Percentiles rank a stretch among this genome's conserved stretches.
Evolutionary conservation across 2,329 filamentous ascomycete species (phyloP).

Genomic region (Furcasterigmium furcatum): DNA sequence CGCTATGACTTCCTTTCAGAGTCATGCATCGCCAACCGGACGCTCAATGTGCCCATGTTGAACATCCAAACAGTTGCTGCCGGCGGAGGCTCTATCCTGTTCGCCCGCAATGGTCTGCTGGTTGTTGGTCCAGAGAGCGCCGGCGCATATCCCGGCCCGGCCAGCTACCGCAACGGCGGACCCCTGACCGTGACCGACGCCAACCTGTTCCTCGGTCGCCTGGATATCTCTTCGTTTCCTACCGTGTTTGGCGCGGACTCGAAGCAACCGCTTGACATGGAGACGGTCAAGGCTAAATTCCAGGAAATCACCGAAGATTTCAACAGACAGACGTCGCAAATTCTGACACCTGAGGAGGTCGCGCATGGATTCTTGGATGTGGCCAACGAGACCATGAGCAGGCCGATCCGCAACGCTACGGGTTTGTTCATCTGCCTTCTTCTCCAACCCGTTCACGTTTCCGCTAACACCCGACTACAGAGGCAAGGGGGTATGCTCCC

Average conservation of each 20-base stretch:
- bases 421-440: no score
- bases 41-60: slow-evolving; percentile 74
- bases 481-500: slow-evolving; percentile 30
- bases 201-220: slow-evolving; percentile 64
- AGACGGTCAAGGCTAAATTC: slow-evolving; percentile 34
- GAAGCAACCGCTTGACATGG: slow-evolving; percentile 46
- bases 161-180: slow-evolving; percentile 69
- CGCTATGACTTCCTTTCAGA: slow-evolving; percentile 54
- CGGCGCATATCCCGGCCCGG: slow-evolving; percentile 67
- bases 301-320: slow-evolving; percentile 32
- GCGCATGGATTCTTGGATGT: slow-evolving; percentile 31
- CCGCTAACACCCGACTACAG: no score
- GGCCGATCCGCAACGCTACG: slow-evolving; percentile 28
- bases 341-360: slow-evolving; percentile 28
- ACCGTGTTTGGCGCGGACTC: slow-evolving; percentile 71
- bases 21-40: slow-evolving; percentile 74
- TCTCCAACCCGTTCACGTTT: no score
- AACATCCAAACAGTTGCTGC: slow-evolving; percentile 74
- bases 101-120: slow-evolving; percentile 70
- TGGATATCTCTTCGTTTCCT: slow-evolving; percentile 62
- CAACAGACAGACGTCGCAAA: slow-evolving; percentile 30
- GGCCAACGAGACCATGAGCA: slow-evolving; percentile 30
- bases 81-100: slow-evolving; percentile 66
- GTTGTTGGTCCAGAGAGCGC: slow-evolving; percentile 71
- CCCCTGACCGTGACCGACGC: slow-evolving; percentile 71